Evolutionary conservation across 306 rosid species (phyloP), one percentile per base, ranked within the genome.

Genomic region (Mucuna pruriens): DNA sequence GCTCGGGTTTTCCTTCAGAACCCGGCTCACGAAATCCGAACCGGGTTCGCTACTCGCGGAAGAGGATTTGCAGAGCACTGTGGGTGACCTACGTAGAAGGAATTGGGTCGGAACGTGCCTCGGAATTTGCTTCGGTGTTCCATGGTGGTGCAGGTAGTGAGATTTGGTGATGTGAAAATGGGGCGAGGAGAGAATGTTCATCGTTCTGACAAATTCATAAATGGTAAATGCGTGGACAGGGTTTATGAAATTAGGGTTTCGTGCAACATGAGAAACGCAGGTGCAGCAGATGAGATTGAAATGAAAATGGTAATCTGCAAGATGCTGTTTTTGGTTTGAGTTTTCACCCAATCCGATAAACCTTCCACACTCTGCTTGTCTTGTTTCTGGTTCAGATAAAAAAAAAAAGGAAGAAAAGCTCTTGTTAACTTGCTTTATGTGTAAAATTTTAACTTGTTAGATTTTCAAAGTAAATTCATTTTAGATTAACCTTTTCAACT

Each of bases 1-100:
- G 90, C 92, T 91, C 20, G 98, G 99, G 55, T 93, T 95, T 66
- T 95, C 94, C 92, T 89, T 91, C 87, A 95, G 85, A 75, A 95
- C 88, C 86, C 90, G 84, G 84, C 88, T 84, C 75, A 93, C 87
- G 80, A 91, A 95, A 90, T 95, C 90, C 36, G 75, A 76, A 26
- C 19, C 45, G 70, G 92, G 34, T 82, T 45, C 82, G 75, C 78
- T 74, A 44, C 65, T 49, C 16, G 67, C 3, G 11, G 90, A 80
- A 45, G 77, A 22, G 74, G 91, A 87, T 33, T 78, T 82, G 84
- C 97, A 89, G 52, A 74, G 55, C 45, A 91, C 77, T 51, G 80
- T 70, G 84, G 87, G 78, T 20, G 92, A 75, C 63, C 89, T 85
- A 8, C 71, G 84, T 64, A 75, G 84, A 40, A 78, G 80, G 40